Conservation (phyloP, 768 basidiomycete genomes). For the Suillus luteus region DNA sequence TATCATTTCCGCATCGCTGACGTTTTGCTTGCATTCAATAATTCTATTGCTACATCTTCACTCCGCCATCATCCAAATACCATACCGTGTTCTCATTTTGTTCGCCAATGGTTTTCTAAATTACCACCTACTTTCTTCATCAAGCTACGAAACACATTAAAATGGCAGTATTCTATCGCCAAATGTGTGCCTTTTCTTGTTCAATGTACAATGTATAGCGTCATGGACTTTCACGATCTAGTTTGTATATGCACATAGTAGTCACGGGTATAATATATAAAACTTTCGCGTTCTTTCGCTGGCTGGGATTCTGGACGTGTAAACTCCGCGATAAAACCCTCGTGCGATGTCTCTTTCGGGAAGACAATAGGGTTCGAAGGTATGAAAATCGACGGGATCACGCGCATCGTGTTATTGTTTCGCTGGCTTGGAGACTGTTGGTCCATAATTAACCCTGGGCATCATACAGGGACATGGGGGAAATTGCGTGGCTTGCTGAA, state of each 20-base stretch:
- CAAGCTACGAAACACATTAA: not conserved
- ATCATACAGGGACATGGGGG: not conserved
- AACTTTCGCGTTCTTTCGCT: not conserved
- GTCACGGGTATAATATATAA: not conserved
- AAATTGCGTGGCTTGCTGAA: not conserved
- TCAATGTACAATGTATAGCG: not conserved
- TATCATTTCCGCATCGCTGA: not conserved
- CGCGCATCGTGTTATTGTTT: not conserved
- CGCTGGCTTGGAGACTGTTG: not conserved
- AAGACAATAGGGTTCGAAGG: conserved; percentile 1
- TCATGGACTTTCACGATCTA: not conserved
- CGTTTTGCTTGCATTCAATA: not conserved
- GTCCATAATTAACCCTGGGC: not conserved
- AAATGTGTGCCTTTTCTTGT: not conserved
- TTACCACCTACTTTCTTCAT: not conserved
- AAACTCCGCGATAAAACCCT: not conserved
- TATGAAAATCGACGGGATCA: not conserved
- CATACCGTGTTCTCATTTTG: not conserved
- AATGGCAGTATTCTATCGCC: conserved; percentile 4
- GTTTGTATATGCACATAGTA: not conserved
- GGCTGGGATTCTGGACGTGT: not conserved
- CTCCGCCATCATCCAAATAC: conserved; percentile 5
- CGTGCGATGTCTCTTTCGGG: not conserved
- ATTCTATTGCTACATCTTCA: conserved; percentile 5
- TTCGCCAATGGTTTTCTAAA: not conserved